A percentile compares a stretch with the other conserved stretches of the same genome.
Conservation (phyloP, 2,329 filamentous ascomycete genomes). For the Colletotrichum sp. region DNA sequence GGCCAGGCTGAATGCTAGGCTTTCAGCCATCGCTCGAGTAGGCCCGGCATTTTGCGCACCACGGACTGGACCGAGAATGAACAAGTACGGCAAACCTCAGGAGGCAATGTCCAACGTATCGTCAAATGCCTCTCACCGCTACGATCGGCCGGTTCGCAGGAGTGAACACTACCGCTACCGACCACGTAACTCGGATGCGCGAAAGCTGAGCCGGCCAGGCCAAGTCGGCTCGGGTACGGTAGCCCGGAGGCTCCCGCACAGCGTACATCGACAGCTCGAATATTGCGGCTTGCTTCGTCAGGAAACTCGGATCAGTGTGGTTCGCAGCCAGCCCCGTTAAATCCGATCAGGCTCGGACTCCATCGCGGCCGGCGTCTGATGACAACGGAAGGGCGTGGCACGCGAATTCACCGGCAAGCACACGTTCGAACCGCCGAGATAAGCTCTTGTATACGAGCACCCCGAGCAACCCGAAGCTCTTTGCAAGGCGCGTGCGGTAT, state of each 20-base stretch:
- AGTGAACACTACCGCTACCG: not conserved
- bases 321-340: not conserved
- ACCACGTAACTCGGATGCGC: not conserved
- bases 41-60: not conserved
- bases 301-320: not conserved
- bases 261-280: not conserved
- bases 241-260: not conserved
- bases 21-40: not conserved
- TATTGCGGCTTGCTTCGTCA: not conserved
- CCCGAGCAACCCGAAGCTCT: not conserved
- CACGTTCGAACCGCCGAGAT: not conserved
- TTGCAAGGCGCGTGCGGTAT: not conserved
- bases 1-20: constrained; percentile 4
- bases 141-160: not conserved
- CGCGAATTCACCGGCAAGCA: not conserved
- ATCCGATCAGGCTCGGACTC: not conserved
- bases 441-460: not conserved
- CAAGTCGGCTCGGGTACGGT: not conserved
- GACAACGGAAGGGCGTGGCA: not conserved
- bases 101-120: not conserved
- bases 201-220: not conserved
- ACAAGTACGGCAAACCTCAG: not conserved
- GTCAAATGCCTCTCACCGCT: not conserved
- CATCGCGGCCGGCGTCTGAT: not conserved
- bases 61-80: not conserved